Percentiles rank a stretch among this genome's conserved stretches.
Evolutionary conservation across 768 basidiomycete genomes (phyloP).

Genomic region (Lentinula edodes): DNA sequence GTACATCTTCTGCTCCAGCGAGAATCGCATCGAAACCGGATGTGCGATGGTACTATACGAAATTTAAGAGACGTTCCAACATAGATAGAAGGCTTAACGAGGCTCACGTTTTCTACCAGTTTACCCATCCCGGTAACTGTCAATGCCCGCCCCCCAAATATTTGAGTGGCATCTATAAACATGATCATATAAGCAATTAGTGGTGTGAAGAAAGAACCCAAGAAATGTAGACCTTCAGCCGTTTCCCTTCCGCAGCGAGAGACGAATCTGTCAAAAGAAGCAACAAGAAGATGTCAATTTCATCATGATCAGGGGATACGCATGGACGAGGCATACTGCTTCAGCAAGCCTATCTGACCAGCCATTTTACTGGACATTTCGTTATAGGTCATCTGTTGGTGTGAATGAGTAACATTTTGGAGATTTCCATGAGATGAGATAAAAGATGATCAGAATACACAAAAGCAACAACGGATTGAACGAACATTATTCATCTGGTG

Average conservation of each 20-base stretch:
- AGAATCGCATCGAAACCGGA: conserved; percentile 82
- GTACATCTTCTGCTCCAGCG: conserved; percentile 69
- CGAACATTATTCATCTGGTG: conserved; percentile 87
- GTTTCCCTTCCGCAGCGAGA: conserved; percentile 66
- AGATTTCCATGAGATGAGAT: conserved; percentile 5
- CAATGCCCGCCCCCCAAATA: conserved; percentile 87
- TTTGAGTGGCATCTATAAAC: conserved; percentile 61
- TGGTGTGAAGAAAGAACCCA: conserved; percentile 14
- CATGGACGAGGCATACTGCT: conserved; percentile 54
- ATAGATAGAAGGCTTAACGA: conserved; percentile 24
- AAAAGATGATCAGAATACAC: not conserved
- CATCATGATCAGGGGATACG: not conserved
- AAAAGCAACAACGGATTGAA: not conserved
- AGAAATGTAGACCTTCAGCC: conserved; percentile 44
- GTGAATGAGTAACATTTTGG: not conserved
- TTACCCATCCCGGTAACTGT: conserved; percentile 87
- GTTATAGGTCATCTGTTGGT: conserved; percentile 70
- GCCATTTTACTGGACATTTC: conserved; percentile 84
- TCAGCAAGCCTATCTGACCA: conserved; percentile 84
- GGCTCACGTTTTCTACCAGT: conserved; percentile 70
- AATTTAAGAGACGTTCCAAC: conserved; percentile 4
- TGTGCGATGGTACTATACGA: conserved; percentile 67
- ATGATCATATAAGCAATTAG: conserved; percentile 24
- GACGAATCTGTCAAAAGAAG: conserved; percentile 45
- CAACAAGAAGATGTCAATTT: not conserved